These are phyloP conservation scores for Eimeria praecox DNA, from an alignment of 169 alveolate genomes.

Conservation along the genomic window DNA sequence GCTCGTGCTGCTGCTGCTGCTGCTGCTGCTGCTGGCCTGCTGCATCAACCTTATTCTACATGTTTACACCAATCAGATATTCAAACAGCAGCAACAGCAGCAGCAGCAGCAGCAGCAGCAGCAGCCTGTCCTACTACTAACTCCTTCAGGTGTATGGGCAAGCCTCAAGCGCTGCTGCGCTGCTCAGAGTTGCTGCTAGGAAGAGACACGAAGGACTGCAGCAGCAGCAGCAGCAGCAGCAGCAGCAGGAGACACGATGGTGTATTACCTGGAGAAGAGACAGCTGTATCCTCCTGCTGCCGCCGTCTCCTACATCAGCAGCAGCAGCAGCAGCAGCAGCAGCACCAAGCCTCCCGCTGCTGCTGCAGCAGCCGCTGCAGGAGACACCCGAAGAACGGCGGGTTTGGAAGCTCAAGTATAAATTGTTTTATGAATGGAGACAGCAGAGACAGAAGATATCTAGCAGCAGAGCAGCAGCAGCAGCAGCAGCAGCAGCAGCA, in stretches of 20 bases:
- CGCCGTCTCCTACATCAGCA: not conserved
- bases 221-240: not conserved
- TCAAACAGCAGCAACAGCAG: no score
- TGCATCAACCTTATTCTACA: no score
- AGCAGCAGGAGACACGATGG: not conserved
- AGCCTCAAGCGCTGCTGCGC: conserved; percentile 45
- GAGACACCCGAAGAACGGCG: not conserved
- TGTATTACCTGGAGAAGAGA: no score
- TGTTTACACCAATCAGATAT: no score
- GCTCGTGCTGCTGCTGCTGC: no score
- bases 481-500: not conserved
- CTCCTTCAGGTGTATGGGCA: no score
- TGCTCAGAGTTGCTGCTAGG: not conserved
- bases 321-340: not conserved
- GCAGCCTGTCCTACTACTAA: no score
- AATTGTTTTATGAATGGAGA: not conserved
- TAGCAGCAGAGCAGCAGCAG: not conserved
- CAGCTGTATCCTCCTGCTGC: not conserved
- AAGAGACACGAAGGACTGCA: not conserved
- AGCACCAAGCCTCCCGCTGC: no score
- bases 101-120: no score
- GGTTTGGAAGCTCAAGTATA: not conserved
- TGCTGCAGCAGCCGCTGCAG: not conserved
- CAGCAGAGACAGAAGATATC: not conserved
- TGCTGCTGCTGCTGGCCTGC: no score